These are phyloP conservation scores for Endothia cerciana DNA, from an alignment of 2,329 filamentous ascomycete genomes.

Conservation along the genomic window DNA sequence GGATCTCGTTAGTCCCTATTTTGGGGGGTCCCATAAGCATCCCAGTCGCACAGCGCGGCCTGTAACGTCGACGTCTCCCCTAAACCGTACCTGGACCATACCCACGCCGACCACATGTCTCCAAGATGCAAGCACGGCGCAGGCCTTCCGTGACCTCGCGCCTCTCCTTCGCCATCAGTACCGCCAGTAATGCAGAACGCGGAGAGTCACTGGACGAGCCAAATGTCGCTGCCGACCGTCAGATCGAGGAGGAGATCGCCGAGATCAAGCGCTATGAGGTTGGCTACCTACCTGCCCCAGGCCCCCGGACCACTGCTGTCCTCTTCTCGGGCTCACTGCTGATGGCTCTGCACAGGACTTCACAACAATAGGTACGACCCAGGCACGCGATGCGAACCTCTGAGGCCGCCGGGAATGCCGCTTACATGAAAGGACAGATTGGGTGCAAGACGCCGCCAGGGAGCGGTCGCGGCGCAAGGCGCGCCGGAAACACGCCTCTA, in stretches of 20 bases:
- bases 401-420: constrained; percentile 24
- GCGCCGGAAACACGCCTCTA: constrained; percentile 71
- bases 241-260: constrained; percentile 91
- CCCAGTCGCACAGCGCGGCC: constrained; percentile 18
- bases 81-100: constrained; percentile 1
- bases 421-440: constrained; percentile 65
- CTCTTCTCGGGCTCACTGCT: constrained; percentile 10
- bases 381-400: constrained; percentile 28
- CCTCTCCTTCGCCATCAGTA: constrained; percentile 69
- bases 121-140: constrained; percentile 37
- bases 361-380: constrained; percentile 78
- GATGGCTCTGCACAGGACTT: constrained; percentile 69
- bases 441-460: constrained; percentile 95
- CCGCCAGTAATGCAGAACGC: constrained; percentile 54
- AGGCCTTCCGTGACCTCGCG: constrained; percentile 66
- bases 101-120: constrained; percentile 23
- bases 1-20: neutral
- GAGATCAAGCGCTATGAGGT: constrained; percentile 98
- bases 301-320: neutral
- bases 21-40: neutral
- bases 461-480: constrained; percentile 83
- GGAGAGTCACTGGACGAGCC: constrained; percentile 58
- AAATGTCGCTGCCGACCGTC: constrained; percentile 60
- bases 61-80: constrained; percentile 32
- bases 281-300: constrained; percentile 38